Conservation (phyloP, 768 basidiomycete species). For the Xerocomellus chrysenteron region DNA sequence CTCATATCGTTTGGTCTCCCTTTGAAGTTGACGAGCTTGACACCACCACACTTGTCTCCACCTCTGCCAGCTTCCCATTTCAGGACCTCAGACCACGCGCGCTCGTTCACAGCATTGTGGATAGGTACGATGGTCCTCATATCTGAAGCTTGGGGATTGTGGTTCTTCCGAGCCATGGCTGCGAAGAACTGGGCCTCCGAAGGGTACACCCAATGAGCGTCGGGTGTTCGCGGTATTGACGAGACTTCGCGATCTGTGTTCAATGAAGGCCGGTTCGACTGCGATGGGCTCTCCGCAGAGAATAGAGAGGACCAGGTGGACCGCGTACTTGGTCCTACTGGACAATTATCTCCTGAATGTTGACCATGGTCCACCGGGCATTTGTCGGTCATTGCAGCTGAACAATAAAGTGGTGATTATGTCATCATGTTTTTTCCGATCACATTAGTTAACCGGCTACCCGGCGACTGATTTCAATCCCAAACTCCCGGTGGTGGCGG, state of each 20-base stretch:
- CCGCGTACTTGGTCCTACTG: conserved; percentile 60
- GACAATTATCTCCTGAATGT: conserved; percentile 46
- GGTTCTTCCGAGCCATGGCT: conserved; percentile 95
- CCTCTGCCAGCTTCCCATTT: conserved; percentile 83
- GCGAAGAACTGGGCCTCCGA: conserved; percentile 98
- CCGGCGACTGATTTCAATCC: background rate
- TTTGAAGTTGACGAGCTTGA: conserved; percentile 86
- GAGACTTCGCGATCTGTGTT: conserved; percentile 79
- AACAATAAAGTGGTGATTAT: conserved; percentile 3
- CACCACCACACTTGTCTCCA: conserved; percentile 76
- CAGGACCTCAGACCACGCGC: conserved; percentile 80
- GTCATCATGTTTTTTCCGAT: conserved; percentile 7
- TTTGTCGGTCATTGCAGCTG: conserved; percentile 30
- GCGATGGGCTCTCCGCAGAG: conserved; percentile 9
- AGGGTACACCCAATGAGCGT: conserved; percentile 93
- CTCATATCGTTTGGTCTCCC: conserved; percentile 80
- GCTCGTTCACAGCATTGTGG: conserved; percentile 98
- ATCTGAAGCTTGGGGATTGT: conserved; percentile 81
- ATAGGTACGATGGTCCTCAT: conserved; percentile 97
- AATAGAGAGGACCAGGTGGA: conserved; percentile 42
- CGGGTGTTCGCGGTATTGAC: conserved; percentile 75
- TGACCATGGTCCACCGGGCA: conserved; percentile 52
- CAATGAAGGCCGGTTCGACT: conserved; percentile 35
- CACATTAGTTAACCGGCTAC: background rate
- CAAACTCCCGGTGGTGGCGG: too few relatives aligned